Base-by-base conservation (phyloP, 192 early-diverging fungal genomes). In the Entrophospora sp. region DNA sequence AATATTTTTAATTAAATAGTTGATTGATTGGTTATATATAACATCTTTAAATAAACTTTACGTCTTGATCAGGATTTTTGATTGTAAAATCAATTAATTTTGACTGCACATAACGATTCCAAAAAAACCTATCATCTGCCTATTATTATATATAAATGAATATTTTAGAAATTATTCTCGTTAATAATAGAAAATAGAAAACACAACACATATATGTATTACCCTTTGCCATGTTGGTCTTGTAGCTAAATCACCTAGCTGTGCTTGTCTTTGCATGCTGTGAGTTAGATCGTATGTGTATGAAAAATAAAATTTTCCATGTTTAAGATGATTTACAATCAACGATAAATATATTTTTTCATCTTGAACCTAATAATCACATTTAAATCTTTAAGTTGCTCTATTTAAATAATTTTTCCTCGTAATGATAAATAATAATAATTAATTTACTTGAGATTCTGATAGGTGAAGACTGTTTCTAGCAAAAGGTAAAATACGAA, bases 51-150 rank as follows among this genome's bases (percentile, higher is more conserved):
- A 16, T 42, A 45, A 22, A 35, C 12, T 68, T 66, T 69, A 77
- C 75, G 55, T 73, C 78, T 18, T 80, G 69, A 32, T 80, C 76
- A 22, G 74, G 64, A 42, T 75, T 66, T 18, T 64, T 67, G 20
- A 57, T 18, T 4, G 79, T 73, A 30, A 80, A 51, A 5, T 89
- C 77, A 60, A 91, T 92, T 28, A 96, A 75, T 49, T 85, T 80
- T 55, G 82, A 69, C 30, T 81, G 74, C 20, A 93, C 72, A 44
- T 83, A 80, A 28, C 74, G 78, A 78, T 98, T 99, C 91, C 88
- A 99, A 72, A 94, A 97, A 75, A 97, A 99, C 49, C 92, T 81
- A 53, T 94, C 90, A 74, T 95, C 92, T 22, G 93, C 89, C 80
- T 90, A 59, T 24, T 38, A 52, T 37, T n/a, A 12, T 22, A 31